Conservation (phyloP, 805 yeast species). For the Starmerella floricola region DNA sequence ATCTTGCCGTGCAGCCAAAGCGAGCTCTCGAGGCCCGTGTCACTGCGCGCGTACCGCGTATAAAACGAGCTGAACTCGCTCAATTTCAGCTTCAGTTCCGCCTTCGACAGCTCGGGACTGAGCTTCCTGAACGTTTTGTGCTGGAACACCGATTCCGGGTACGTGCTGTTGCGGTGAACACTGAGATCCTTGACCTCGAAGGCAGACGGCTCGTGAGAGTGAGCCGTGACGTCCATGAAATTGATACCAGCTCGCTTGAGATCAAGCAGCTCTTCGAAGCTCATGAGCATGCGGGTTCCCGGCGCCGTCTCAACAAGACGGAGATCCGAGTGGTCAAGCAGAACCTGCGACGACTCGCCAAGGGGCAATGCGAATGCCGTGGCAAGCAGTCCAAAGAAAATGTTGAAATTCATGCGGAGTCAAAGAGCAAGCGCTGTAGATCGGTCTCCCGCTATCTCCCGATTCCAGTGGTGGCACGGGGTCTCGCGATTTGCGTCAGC, state of each 20-base stretch:
- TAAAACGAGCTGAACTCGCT: conserved; percentile 54
- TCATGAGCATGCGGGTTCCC: conserved; percentile 24
- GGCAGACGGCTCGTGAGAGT: conserved; percentile 20
- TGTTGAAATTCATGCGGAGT: no score
- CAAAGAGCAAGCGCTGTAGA: no score
- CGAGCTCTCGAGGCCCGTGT: conserved; percentile 58
- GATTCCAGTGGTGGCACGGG: no score
- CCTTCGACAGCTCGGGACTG: conserved; percentile 36
- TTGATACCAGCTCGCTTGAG: conserved; percentile 37
- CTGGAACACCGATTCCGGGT: conserved; percentile 40
- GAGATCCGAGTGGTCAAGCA: neutral
- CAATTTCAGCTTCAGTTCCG: conserved; percentile 41
- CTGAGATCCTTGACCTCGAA: conserved; percentile 9
- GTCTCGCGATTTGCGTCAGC: no score
- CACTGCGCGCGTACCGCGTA: conserved; percentile 65
- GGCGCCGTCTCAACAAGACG: conserved; percentile 19
- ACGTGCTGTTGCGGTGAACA: neutral
- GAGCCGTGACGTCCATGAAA: conserved; percentile 55
- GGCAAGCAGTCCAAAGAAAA: no score
- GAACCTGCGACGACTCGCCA: conserved; percentile 7
- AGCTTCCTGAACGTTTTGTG: conserved; percentile 33
- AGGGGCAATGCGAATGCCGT: conserved; percentile 1
- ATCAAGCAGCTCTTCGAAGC: conserved; percentile 36
- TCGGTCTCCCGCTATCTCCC: no score
- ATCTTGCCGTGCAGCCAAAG: conserved; percentile 51